Evolutionary conservation across 352 stramenopile genomes (phyloP).

Genomic region (Phytophthora ohioensis): DNA sequence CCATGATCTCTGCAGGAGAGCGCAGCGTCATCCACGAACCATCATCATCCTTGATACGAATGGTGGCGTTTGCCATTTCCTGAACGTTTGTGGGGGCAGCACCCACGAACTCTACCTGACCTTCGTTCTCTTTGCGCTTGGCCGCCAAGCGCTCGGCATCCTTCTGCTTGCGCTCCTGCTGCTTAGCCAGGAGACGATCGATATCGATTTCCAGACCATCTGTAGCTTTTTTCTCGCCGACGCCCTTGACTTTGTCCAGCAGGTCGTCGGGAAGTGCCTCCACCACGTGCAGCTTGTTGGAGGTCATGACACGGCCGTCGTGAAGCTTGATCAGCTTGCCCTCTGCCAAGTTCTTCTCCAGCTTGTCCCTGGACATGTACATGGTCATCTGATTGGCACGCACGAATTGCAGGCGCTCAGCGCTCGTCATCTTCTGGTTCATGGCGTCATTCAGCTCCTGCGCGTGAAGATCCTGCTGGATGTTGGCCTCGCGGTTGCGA

Average conservation of each 20-base stretch:
- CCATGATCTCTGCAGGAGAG: constrained; percentile 79
- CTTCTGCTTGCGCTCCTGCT: constrained; percentile 69
- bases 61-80: constrained; percentile 79
- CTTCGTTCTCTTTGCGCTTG: constrained; percentile 45
- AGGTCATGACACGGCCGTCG: constrained; percentile 85
- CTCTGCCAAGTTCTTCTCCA: constrained; percentile 84
- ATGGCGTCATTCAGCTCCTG: constrained; percentile 77
- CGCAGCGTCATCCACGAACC: constrained; percentile 87
- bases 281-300: constrained; percentile 87
- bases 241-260: constrained; percentile 56
- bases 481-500: constrained; percentile 84
- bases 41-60: constrained; percentile 87
- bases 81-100: constrained; percentile 61
- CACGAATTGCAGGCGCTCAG: constrained; percentile 85
- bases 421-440: constrained; percentile 84
- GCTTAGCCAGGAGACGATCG: constrained; percentile 73
- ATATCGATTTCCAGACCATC: constrained; percentile 76
- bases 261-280: constrained; percentile 86
- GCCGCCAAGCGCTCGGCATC: constrained; percentile 61
- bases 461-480: constrained; percentile 83
- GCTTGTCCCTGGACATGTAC: constrained; percentile 83
- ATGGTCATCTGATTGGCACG: constrained; percentile 87
- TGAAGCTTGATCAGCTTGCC: constrained; percentile 74
- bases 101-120: constrained; percentile 78
- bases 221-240: constrained; percentile 37